Evolutionary conservation across 768 basidiomycete genomes (phyloP).

Genomic region (Naganishia vaughanmartiniae): DNA sequence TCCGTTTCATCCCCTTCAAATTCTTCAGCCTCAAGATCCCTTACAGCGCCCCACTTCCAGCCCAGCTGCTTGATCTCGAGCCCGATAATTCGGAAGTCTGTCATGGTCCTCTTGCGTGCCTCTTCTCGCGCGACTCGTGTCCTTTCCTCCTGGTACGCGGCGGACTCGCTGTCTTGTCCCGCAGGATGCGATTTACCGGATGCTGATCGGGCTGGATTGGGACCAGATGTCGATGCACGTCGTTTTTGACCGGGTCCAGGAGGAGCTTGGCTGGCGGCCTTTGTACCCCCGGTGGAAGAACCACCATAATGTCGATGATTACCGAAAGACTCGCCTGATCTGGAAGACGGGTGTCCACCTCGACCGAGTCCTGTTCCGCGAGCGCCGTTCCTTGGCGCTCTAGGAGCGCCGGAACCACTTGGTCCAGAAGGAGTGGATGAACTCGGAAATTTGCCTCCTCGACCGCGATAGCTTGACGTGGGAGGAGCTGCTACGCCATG

Average conservation of each 20-base stretch:
- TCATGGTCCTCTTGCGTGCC: conserved; percentile 77
- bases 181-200: background rate
- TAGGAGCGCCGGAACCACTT: conserved; percentile 7
- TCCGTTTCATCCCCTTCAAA: conserved; percentile 21
- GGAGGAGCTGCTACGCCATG: background rate
- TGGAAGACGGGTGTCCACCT: conserved; percentile 7
- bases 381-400: conserved; percentile 14
- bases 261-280: background rate
- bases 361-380: conserved; percentile 2
- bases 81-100: conserved; percentile 95
- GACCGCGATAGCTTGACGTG: conserved; percentile 5
- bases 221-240: background rate
- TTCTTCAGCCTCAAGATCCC: conserved; percentile 29
- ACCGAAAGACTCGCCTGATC: conserved; percentile 4
- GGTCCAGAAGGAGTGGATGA: background rate
- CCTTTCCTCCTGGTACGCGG: conserved; percentile 33
- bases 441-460: conserved; percentile 16
- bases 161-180: conserved; percentile 2
- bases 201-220: background rate
- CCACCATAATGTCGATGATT: conserved; percentile 2
- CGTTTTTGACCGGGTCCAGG: background rate
- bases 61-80: conserved; percentile 75
- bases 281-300: background rate
- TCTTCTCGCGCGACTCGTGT: conserved; percentile 41
- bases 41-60: conserved; percentile 69